Conservation (phyloP, 2,329 filamentous ascomycete genomes). For the Cephalotrichum gorgonifer region DNA sequence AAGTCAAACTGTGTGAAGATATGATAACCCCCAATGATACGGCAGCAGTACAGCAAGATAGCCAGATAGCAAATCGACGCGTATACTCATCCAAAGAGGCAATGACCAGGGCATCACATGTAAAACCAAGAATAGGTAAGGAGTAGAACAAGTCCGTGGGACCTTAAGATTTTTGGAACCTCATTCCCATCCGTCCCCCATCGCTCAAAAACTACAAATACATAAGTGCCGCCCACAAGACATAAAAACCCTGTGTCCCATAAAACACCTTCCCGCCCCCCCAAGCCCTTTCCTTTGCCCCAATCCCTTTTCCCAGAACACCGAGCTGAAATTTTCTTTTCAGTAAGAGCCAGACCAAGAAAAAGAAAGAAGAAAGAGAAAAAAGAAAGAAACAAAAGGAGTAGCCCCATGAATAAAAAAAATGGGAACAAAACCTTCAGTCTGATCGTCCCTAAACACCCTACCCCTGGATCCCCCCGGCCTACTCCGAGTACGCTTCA, state of each 20-base stretch:
- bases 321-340: background rate
- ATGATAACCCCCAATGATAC: background rate
- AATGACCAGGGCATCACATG: too few relatives aligned
- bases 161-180: background rate
- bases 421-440: too few relatives aligned
- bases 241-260: conserved; percentile 1
- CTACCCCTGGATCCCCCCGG: too few relatives aligned
- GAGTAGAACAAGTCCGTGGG: background rate
- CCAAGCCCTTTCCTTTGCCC: background rate
- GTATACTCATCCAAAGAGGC: too few relatives aligned
- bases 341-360: too few relatives aligned
- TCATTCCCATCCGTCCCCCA: background rate
- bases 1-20: background rate
- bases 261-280: conserved; percentile 7
- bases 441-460: too few relatives aligned
- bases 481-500: too few relatives aligned
- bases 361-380: too few relatives aligned
- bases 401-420: too few relatives aligned
- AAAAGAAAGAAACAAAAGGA: too few relatives aligned
- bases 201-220: background rate
- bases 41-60: too few relatives aligned
- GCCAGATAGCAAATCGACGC: too few relatives aligned
- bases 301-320: conserved; percentile 1
- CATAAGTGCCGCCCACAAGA: background rate
- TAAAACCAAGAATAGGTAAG: background rate